Base-by-base conservation (phyloP, 1,284 basidiomycete genomes). In the Schizopora paradoxa region DNA sequence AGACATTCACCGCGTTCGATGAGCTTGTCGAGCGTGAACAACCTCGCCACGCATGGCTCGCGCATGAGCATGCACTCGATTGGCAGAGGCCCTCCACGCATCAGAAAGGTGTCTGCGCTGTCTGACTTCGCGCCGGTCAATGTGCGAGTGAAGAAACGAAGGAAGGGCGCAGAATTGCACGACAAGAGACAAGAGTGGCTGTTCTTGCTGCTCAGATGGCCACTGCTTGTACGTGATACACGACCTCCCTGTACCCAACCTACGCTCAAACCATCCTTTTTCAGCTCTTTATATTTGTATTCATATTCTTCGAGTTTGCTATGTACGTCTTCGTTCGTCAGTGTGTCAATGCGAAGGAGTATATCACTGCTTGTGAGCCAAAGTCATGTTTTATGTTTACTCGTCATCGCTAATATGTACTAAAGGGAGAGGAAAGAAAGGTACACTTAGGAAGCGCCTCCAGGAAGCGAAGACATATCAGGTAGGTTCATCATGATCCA, bases 81-180 rank as follows among this genome's bases (percentile, higher is more conserved):
- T 40, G 22, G 52, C 56, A 22, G 53, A 13, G 61, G 61, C 10
- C 62, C 59, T 19, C n/a, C n/a, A n/a, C 68, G 74, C 26, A 70
- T 79, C 23, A 73, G 84, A 58, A 92, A 91, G 66, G 80, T 96
- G 11, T 84, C 88, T 42, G 91, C 92, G 0, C 69, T 94, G 35
- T 91, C 86, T 7, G 93, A 96, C 64, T 97, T 95, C 61, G 93
- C 93, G 1, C 93, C 93, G 0, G 81, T 97, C 14, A 89, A 94
- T 61, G 66, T 90, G 54, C 82, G 74, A 58, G 82, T 95, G 23
- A 79, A 76, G 61, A 78, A 69, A 54, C 73, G 76, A 48, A 73
- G 70, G 52, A 80, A 73, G 56, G 70, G 70, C 41, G 63, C 66
- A 28, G 74, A 70, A 51, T 57, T 52, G 25, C 66, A 66, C 18